Evolutionary conservation across 495 filamentous ascomycete species (phyloP), one percentile per base, ranked within the genome.

Genomic region (Aspergillus nidulans): DNA sequence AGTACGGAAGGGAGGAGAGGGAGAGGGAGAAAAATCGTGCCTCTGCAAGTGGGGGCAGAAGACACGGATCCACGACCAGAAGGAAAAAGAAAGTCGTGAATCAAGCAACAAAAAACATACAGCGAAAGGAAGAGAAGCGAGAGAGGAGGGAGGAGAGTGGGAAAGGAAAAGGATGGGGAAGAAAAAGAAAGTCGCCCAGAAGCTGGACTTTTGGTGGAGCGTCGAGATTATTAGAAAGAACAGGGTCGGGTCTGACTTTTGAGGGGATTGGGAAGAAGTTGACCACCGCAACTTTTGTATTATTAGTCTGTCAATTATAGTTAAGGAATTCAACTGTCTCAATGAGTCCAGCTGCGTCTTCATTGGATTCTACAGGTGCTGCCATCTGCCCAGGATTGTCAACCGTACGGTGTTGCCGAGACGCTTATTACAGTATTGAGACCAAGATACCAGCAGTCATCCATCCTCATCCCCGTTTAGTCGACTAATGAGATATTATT

Each of bases 211-310:
- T 39, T 60, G 64, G 66, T 71, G 66, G 64, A 70, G 63, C 63
- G 68, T 64, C 55, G 59, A 68, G 63, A 61, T 64, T 64, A 61
- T 64, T 64, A 64, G 71, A 70, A 68, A 64, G 68, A 72, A 71
- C 66, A 62, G 64, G 63, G 66, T 62, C 62, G 64, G 59, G 48
- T 63, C 63, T 60, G 63, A 63, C 56, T n/a, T n/a, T n/a, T n/a
- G n/a, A n/a, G n/a, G n/a, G n/a, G n/a, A n/a, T n/a, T n/a, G 66
- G 61, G 55, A 58, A 55, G 38, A 36, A 16, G 13, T 25, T 42
- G 51, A 47, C 15, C 24, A 39, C 38, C 10, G 15, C 20, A 46
- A 28, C 18, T 26, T 18, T 26, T n/a, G 38, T 34, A 13, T 13
- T 16, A 23, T 25, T 52, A 52, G 19, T 12, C 26, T 42, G 36